Percentiles rank a stretch among this genome's conserved stretches.
These are phyloP conservation scores for Alternaria sp. DNA, from an alignment of 2,329 filamentous ascomycete species.

Conservation along the genomic window DNA sequence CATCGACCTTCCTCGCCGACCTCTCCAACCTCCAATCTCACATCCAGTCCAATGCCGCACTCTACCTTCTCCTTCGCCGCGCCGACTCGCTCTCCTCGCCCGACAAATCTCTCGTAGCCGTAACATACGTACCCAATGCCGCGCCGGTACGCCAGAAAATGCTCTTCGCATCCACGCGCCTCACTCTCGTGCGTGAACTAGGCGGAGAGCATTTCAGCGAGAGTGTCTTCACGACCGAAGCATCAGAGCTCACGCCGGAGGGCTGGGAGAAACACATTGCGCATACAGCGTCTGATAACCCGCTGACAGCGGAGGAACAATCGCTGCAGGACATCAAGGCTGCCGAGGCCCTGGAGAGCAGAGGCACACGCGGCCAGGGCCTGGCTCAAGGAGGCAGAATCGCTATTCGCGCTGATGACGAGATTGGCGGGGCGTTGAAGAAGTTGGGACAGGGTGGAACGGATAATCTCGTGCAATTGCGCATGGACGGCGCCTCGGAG, in stretches of 20 bases:
- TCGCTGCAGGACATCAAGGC: slow-evolving; percentile 74
- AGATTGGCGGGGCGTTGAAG: slow-evolving; percentile 69
- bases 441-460: slow-evolving; percentile 59
- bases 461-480: slow-evolving; percentile 68
- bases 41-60: slow-evolving; percentile 69
- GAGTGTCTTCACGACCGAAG: slow-evolving; percentile 73
- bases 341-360: slow-evolving; percentile 75
- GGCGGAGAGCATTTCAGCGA: slow-evolving; percentile 81
- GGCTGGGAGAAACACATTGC: slow-evolving; percentile 77
- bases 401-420: slow-evolving; percentile 63
- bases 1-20: slow-evolving; percentile 67
- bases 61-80: slow-evolving; percentile 78
- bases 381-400: slow-evolving; percentile 47
- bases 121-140: slow-evolving; percentile 80
- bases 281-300: slow-evolving; percentile 67
- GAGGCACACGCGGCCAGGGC: slow-evolving; percentile 65
- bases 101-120: slow-evolving; percentile 61
- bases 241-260: slow-evolving; percentile 70
- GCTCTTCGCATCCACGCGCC: slow-evolving; percentile 79
- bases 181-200: slow-evolving; percentile 77
- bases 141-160: slow-evolving; percentile 86
- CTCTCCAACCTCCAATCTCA: slow-evolving; percentile 67
- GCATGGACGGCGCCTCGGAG: slow-evolving; percentile 75
- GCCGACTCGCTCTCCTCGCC: slow-evolving; percentile 57
- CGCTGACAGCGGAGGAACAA: slow-evolving; percentile 79